Evolutionary conservation across 495 filamentous ascomycete species (phyloP), one percentile per base, ranked within the genome.

Genomic region (Penicillium canariense): DNA sequence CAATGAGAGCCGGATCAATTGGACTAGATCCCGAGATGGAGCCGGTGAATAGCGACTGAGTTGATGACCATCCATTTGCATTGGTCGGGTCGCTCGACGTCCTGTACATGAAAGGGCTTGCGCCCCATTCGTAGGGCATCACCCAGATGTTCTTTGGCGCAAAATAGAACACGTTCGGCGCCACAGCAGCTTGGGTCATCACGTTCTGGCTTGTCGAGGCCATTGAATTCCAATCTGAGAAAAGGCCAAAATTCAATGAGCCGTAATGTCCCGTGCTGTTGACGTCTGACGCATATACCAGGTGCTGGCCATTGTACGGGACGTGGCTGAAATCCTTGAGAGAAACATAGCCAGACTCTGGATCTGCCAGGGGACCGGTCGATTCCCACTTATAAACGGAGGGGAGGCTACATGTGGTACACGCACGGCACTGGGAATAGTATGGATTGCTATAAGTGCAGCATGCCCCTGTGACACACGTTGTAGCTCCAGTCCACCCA

Each of bases 161-260:
- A 62, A 85, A 87, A 72, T 80, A 80, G 66, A 87, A 82, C 45
- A 87, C 59, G 1, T 76, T 80, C 0, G 84, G 83, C 3, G 83
- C 83, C 7, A 86, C 83, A 7, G 81, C 67, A 40, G 57, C 61
- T 0, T 35, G 14, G 42, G 15, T 72, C 80, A 81, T 83, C 0
- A 36, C 39, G 53, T 68, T 84, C 60, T 86, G 82, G 57, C 61
- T 74, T 0, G 80, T 81, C 1, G 74, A 61, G 7, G 68, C 71
- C 78, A 86, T 81, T 9, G 70, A 67, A 43, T 69, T 59, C 79
- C 78, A 85, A 68, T 83, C 68, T 1, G 67, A 68, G 63, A 85
- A 81, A 32, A 73, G 70, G 40, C 68, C 69, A 49, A 85, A 85
- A 71, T 71, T 77, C 77, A 84, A 78, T n/a, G 80, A 83, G 58